Base-by-base conservation (phyloP, 768 basidiomycete species). In the Mycena galopus region DNA sequence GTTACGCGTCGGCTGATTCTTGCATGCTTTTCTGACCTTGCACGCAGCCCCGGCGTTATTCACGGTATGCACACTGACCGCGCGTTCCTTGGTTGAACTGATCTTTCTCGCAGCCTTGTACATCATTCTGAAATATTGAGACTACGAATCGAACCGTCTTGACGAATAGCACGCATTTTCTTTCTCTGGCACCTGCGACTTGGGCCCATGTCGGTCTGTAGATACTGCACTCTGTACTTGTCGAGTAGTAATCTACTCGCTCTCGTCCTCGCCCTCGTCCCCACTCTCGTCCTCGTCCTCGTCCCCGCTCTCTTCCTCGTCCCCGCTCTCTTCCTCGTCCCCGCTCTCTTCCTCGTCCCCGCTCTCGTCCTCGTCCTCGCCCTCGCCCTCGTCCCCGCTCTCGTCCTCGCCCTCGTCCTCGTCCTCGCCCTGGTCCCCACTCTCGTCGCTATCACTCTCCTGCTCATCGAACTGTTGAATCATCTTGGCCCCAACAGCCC, bases 391-490 rank as follows among this genome's bases (percentile, higher is more conserved):
- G 32, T 11, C 21, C 56, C 44, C 69, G 12, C 75, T 70, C 21
- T 73, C 77, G 62, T n/a, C n/a, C 32, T 57, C 56, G 56, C 33
- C 10, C 32, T 35, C 33, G 32, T 11, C 21, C 56, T 56, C 69
- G 12, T 73, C 68, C 21, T 73, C 77, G 62, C n/a, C n/a, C n/a
- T n/a, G n/a, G n/a, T n/a, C n/a, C n/a, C n/a, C n/a, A n/a, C n/a
- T n/a, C n/a, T 75, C 73, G 42, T 75, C 73, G 25, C 65, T 66
- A 1, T 73, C 76, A 23, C 89, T 93, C 23, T 92, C 93, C 78
- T 94, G 94, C 63, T 90, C 92, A 75, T 95, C 89, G 59, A 95
- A 92, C 77, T 95, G 93, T 73, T 93, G 86, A 66, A 97, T 93
- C 89, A 95, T 91, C 73, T 88, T 88, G 33, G 88, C 86, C 39